Evolutionary conservation across 2,329 filamentous ascomycete species (phyloP).

Genomic region (Nectriaceae sp.): DNA sequence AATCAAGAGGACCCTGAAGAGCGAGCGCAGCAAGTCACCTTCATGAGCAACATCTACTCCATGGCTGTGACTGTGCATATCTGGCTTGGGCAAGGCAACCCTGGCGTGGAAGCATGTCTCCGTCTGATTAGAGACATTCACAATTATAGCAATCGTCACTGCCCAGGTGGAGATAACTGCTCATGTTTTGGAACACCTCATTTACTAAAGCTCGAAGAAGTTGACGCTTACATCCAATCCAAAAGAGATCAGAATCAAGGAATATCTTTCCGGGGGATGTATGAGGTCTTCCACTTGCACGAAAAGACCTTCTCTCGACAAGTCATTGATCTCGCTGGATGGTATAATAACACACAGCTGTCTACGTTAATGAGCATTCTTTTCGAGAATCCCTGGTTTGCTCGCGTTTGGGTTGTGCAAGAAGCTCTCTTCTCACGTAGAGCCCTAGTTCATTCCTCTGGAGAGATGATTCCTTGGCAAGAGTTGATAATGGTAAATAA

Average conservation of each 20-base stretch:
- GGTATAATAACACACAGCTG: constrained; percentile 10
- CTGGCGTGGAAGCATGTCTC: constrained; percentile 5
- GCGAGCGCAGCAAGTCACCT: constrained; percentile 16
- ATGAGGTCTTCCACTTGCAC: constrained; percentile 13
- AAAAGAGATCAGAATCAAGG: neutral
- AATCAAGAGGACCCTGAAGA: constrained; percentile 21
- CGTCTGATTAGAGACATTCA: constrained; percentile 15
- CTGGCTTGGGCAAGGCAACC: constrained; percentile 16
- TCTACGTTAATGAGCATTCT: constrained; percentile 17
- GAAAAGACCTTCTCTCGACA: constrained; percentile 9
- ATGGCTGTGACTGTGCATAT: constrained; percentile 6
- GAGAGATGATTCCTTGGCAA: constrained; percentile 8
- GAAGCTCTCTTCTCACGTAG: constrained; percentile 13
- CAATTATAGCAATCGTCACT: constrained; percentile 9
- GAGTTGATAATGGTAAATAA: constrained; percentile 14
- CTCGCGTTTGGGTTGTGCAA: constrained; percentile 16
- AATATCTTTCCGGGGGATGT: constrained; percentile 12
- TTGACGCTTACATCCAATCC: neutral
- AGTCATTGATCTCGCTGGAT: constrained; percentile 16
- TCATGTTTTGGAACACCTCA: constrained; percentile 11
- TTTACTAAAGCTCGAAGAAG: neutral
- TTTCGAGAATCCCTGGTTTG: constrained; percentile 19
- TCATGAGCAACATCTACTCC: constrained; percentile 21
- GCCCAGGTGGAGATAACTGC: constrained; percentile 4
- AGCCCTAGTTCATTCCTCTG: constrained; percentile 4